Percentiles rank a stretch among this genome's conserved stretches.
phyloP scores from a whole-genome alignment of 176 grass and related monocot species.

The Bothriochloa decipiens region DNA sequence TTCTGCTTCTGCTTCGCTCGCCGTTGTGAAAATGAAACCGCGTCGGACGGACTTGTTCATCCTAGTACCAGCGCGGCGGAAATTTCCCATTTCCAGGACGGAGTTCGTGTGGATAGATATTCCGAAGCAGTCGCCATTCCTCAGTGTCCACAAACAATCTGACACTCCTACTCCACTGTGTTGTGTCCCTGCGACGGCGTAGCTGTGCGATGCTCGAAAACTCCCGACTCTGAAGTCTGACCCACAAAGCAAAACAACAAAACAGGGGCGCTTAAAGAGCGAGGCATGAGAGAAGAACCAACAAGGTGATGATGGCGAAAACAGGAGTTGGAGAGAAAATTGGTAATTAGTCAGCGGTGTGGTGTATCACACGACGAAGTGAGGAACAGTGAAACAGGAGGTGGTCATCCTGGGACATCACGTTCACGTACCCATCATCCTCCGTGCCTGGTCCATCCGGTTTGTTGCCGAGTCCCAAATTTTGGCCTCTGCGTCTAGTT shows the following conservation, averaged over 20 bases:
- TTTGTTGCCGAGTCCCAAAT: constrained; percentile 46
- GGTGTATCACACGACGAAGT: not conserved
- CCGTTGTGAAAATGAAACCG: not conserved
- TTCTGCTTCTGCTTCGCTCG: not conserved
- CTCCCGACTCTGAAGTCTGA: not conserved
- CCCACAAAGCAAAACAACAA: not conserved
- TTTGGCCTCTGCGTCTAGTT: constrained; percentile 12
- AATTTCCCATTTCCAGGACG: constrained; percentile 1
- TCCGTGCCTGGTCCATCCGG: constrained; percentile 37
- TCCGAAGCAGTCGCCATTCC: not conserved
- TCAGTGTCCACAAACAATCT: not conserved
- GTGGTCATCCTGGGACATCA: constrained; percentile 40
- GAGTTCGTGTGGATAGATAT: not conserved
- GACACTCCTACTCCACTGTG: too few relatives aligned
- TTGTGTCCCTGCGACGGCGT: too few relatives aligned
- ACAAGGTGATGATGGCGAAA: not conserved
- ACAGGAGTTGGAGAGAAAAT: not conserved
- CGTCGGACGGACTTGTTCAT: constrained; percentile 20
- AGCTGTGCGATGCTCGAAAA: not conserved
- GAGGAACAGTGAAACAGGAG: not conserved
- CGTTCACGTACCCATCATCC: not conserved
- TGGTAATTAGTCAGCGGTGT: not conserved
- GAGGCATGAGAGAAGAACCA: not conserved
- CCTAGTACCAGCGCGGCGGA: not conserved
- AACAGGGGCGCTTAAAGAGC: not conserved